phyloP scores from a whole-genome alignment of 2,329 filamentous ascomycete species.

The Trichophyton verrucosum region DNA sequence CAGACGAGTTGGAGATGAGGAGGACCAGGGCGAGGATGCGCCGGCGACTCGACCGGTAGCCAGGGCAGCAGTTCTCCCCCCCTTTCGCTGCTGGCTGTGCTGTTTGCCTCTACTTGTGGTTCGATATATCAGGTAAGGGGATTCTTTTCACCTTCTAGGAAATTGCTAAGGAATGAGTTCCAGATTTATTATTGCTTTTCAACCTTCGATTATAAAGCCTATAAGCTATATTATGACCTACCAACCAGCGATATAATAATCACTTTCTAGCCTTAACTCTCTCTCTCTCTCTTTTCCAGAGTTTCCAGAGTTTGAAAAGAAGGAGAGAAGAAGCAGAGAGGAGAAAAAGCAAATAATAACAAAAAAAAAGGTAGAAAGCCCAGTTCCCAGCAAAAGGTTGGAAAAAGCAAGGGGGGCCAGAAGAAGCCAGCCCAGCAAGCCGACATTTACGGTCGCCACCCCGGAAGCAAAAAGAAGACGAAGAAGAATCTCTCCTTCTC shows the following conservation, averaged over 20 bases:
- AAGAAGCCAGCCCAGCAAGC: neutral
- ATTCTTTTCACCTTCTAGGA: neutral
- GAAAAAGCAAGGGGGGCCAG: too few relatives aligned
- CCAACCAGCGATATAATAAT: too few relatives aligned
- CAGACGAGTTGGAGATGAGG: too few relatives aligned
- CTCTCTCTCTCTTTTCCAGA: too few relatives aligned
- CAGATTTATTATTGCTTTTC: conserved; percentile 2
- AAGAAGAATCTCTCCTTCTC: neutral
- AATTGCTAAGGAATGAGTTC: neutral
- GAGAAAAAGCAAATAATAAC: neutral
- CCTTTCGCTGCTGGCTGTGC: too few relatives aligned
- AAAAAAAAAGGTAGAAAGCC: neutral
- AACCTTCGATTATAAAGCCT: neutral
- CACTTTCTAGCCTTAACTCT: too few relatives aligned
- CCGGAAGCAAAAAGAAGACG: neutral
- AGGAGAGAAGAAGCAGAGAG: neutral
- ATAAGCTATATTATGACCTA: neutral
- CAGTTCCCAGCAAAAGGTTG: too few relatives aligned
- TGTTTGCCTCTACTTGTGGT: too few relatives aligned
- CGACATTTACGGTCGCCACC: neutral
- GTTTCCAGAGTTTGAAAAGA: neutral
- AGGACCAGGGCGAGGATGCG: too few relatives aligned
- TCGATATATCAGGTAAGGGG: neutral
- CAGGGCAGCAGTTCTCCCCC: neutral
- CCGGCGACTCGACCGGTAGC: neutral